phyloP scores from a whole-genome alignment of 768 basidiomycete genomes.

The Gloeopeniophorella convolvens region DNA sequence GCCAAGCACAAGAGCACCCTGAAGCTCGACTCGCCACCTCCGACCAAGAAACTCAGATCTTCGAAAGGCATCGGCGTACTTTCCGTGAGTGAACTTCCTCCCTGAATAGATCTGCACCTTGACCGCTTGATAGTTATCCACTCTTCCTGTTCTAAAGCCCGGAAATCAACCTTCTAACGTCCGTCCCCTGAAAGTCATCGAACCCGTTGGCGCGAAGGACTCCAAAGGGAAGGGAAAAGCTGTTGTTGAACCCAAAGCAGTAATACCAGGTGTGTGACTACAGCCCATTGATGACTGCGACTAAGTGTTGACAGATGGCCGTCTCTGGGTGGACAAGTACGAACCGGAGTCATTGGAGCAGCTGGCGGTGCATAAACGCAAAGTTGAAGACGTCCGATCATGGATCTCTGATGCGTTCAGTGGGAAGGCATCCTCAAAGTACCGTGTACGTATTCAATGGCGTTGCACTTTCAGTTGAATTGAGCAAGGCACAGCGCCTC shows the following conservation, averaged over 20 bases:
- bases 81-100: conserved; percentile 3
- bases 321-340: conserved; percentile 32
- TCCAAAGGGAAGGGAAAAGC: conserved; percentile 25
- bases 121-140: too few species aligned
- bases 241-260: background rate
- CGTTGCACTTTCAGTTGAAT: conserved; percentile 1
- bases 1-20: conserved; percentile 18
- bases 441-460: conserved; percentile 48
- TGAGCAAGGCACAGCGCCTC: conserved; percentile 50
- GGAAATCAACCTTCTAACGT: background rate
- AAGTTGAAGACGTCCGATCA: conserved; percentile 68
- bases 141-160: background rate
- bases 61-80: conserved; percentile 6
- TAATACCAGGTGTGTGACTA: background rate
- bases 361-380: conserved; percentile 72
- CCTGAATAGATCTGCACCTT: too few species aligned
- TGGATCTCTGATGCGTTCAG: conserved; percentile 73
- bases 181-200: background rate
- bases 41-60: conserved; percentile 12
- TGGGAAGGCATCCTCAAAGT: conserved; percentile 62
- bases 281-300: background rate
- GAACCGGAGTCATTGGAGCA: conserved; percentile 45
- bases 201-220: conserved; percentile 4
- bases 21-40: conserved; percentile 14
- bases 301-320: conserved; percentile 6